These are phyloP conservation scores for Mortierella polycephala DNA, from an alignment of 371 early-diverging fungal genomes.

Conservation along the genomic window DNA sequence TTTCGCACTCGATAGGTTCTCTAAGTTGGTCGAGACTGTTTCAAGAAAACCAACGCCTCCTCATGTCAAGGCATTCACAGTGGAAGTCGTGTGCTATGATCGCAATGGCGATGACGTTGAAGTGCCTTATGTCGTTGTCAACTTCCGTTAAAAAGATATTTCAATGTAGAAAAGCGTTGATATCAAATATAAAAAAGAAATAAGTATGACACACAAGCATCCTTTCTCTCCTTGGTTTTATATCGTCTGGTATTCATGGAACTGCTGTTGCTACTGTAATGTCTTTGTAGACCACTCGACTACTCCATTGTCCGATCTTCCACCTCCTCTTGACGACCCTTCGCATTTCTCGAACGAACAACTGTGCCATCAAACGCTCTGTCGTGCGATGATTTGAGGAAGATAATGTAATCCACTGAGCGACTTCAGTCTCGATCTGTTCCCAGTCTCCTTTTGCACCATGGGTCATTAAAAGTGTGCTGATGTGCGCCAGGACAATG, in stretches of 20 bases:
- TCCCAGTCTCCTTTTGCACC: constrained; percentile 12
- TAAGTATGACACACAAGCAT: no score
- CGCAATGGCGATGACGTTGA: constrained; percentile 93
- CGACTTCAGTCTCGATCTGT: constrained; percentile 10
- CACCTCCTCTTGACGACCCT: constrained; percentile 20
- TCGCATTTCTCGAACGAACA: constrained; percentile 39
- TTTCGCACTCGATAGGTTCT: constrained; percentile 60
- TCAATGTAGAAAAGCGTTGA: no score
- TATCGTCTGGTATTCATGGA: no score
- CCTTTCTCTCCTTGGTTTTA: background rate
- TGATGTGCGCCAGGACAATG: constrained; percentile 26
- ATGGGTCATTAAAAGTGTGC: constrained; percentile 13
- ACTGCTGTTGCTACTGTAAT: no score
- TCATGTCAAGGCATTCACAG: constrained; percentile 84
- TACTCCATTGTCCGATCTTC: constrained; percentile 23
- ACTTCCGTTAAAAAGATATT: constrained; percentile 20
- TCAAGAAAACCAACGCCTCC: constrained; percentile 89
- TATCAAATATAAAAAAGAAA: background rate
- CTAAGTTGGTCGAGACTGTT: constrained; percentile 83
- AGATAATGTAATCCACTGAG: constrained; percentile 34
- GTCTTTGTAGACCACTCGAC: constrained; percentile 1
- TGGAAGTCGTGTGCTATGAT: constrained; percentile 92
- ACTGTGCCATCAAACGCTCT: constrained; percentile 10
- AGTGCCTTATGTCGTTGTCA: constrained; percentile 64
- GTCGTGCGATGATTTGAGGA: constrained; percentile 5